Evolutionary conservation across 1,284 basidiomycete species (phyloP).

Genomic region (Laetiporus sulphureus): DNA sequence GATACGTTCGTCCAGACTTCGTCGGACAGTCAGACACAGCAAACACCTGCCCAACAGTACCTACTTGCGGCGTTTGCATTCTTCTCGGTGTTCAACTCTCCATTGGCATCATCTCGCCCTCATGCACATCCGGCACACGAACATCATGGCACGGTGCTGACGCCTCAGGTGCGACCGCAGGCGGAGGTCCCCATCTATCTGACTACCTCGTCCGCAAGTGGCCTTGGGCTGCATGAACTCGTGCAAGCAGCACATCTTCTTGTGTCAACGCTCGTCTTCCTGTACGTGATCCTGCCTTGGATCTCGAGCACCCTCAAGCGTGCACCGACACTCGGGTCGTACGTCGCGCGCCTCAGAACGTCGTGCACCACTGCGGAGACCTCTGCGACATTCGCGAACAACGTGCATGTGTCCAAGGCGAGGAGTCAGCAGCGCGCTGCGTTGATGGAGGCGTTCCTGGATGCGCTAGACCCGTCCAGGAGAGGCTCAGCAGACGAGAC

Average conservation of each 20-base stretch:
- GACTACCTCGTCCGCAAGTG: slow-evolving; percentile 1
- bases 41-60: slow-evolving; percentile 45
- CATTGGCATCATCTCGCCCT: slow-evolving; percentile 38
- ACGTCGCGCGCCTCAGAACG: slow-evolving; percentile 6
- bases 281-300: slow-evolving; percentile 49
- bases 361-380: background rate
- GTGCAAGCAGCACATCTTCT: slow-evolving; percentile 54
- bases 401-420: slow-evolving; percentile 6
- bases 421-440: slow-evolving; percentile 19
- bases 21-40: slow-evolving; percentile 13
- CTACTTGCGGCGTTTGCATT: slow-evolving; percentile 70
- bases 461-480: slow-evolving; percentile 25
- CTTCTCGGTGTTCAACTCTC: slow-evolving; percentile 73
- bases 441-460: slow-evolving; percentile 27
- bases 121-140: slow-evolving; percentile 23
- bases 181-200: slow-evolving; percentile 7
- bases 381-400: background rate
- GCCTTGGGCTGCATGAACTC: slow-evolving; percentile 42
- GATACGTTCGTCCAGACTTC: slow-evolving; percentile 12
- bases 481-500: slow-evolving; percentile 35
- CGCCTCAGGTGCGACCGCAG: slow-evolving; percentile 14
- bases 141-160: slow-evolving; percentile 28
- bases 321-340: slow-evolving; percentile 8
- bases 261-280: slow-evolving; percentile 54
- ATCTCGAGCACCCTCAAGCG: slow-evolving; percentile 26